A percentile compares a stretch with the other conserved stretches of the same genome.
phyloP scores from a whole-genome alignment of 2,329 filamentous ascomycete species.

The Apiospora saccharicola region DNA sequence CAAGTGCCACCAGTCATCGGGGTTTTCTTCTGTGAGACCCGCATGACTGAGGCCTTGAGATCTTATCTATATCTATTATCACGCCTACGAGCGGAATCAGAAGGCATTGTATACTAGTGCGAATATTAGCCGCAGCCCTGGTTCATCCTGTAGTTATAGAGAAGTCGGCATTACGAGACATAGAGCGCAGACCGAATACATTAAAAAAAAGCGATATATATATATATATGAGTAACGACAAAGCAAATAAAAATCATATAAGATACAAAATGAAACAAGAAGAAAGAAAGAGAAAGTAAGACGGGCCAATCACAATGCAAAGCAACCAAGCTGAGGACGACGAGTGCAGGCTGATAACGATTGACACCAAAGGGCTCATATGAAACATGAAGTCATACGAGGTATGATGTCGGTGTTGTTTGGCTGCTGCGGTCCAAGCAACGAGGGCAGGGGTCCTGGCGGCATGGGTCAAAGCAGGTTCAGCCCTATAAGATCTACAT shows the following conservation, averaged over 20 bases:
- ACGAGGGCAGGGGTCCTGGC: background rate
- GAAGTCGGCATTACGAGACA: slow-evolving; percentile 1
- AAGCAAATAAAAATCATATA: background rate
- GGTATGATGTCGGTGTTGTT: background rate
- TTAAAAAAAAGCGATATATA: background rate
- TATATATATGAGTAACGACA: background rate
- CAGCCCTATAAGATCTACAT: slow-evolving; percentile 17
- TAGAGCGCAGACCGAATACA: background rate
- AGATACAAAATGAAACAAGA: background rate
- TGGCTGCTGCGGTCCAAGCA: background rate
- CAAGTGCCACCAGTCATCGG: background rate
- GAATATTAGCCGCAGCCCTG: slow-evolving; percentile 8
- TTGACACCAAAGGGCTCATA: background rate
- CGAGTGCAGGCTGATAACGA: background rate
- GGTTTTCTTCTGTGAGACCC: background rate
- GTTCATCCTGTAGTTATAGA: slow-evolving; percentile 18
- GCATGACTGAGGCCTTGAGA: background rate
- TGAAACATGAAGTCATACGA: background rate
- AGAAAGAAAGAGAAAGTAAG: background rate
- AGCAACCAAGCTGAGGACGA: background rate
- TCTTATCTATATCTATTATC: slow-evolving; percentile 12
- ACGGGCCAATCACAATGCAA: background rate
- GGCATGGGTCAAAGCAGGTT: background rate
- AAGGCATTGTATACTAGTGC: slow-evolving; percentile 24
- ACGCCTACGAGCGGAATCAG: slow-evolving; percentile 18